Conservation (phyloP, 768 basidiomycete genomes). For the Suillus alpinus region DNA sequence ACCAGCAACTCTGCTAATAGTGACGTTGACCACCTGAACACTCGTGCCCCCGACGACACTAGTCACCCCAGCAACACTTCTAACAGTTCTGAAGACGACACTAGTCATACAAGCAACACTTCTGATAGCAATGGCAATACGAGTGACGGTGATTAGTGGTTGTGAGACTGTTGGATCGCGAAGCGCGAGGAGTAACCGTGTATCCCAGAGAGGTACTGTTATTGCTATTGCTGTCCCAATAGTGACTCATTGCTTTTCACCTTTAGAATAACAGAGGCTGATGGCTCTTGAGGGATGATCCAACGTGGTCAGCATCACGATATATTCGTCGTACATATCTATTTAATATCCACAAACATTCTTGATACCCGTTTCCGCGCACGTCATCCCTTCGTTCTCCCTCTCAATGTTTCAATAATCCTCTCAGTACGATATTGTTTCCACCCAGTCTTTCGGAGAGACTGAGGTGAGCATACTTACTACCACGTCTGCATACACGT, state of each 20-base stretch:
- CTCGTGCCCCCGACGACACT: too few species aligned
- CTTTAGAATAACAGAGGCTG: background rate
- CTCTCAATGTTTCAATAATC: background rate
- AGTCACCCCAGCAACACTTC: too few species aligned
- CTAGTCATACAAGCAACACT: too few species aligned
- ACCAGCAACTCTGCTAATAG: background rate
- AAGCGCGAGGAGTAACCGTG: background rate
- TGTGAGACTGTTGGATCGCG: background rate
- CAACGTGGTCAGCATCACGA: background rate
- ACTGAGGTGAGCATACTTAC: background rate
- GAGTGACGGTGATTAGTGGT: background rate
- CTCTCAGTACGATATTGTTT: background rate
- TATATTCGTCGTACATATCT: background rate
- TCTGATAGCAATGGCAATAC: background rate
- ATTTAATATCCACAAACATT: too few species aligned
- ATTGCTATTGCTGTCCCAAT: too few species aligned
- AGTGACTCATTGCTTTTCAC: too few species aligned
- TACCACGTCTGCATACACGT: too few species aligned
- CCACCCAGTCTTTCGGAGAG: background rate
- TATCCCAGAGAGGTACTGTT: too few species aligned
- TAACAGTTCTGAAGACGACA: too few species aligned
- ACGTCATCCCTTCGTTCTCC: background rate
- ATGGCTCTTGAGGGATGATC: background rate
- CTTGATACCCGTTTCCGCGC: background rate
- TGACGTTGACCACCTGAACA: background rate